A percentile compares a stretch with the other conserved stretches of the same genome.
phyloP scores from a whole-genome alignment of 192 early-diverging fungal genomes.

The Oehlia diaphana region DNA sequence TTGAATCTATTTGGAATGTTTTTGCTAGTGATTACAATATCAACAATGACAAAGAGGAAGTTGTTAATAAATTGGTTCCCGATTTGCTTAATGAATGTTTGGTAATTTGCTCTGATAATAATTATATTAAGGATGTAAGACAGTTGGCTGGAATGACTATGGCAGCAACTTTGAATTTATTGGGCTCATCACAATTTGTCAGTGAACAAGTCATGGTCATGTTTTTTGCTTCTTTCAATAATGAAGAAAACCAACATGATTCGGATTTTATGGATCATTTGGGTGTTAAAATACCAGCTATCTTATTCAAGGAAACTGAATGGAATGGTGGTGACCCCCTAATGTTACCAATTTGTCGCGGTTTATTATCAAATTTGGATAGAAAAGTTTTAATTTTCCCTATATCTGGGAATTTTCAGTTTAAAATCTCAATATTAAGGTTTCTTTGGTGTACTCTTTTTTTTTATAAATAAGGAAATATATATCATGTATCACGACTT shows the following conservation, averaged over 20 bases:
- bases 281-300: constrained; percentile 1
- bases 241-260: not conserved
- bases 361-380: constrained; percentile 38
- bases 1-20: constrained; percentile 6
- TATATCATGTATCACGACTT: not conserved
- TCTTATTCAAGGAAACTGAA: constrained; percentile 15
- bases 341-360: constrained; percentile 39
- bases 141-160: constrained; percentile 44
- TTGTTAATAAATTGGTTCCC: not conserved
- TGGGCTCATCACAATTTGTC: constrained; percentile 11
- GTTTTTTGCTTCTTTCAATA: constrained; percentile 23
- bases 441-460: not conserved
- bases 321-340: constrained; percentile 34
- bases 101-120: constrained; percentile 19
- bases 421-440: not conserved
- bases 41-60: too few species aligned
- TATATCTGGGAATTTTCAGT: not conserved
- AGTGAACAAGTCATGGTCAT: constrained; percentile 28
- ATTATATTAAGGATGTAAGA: constrained; percentile 40
- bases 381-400: constrained; percentile 24
- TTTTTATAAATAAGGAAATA: not conserved
- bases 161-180: constrained; percentile 34
- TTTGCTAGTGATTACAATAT: not conserved
- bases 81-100: constrained; percentile 29
- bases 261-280: not conserved